phyloP scores from a whole-genome alignment of 176 grass and related monocot species.

The Tillandsia leiboldiana region DNA sequence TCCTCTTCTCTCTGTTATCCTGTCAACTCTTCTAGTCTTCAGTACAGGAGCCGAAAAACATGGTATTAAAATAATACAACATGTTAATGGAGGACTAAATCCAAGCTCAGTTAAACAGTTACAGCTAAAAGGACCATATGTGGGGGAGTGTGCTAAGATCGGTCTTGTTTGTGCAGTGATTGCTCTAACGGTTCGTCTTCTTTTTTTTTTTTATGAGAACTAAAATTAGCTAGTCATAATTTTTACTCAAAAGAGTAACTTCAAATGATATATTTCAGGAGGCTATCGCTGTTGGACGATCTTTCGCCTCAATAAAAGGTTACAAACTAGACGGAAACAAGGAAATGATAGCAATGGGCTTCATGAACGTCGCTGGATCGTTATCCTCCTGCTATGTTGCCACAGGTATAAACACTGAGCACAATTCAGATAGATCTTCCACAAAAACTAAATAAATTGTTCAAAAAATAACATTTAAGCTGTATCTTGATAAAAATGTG shows the following conservation, averaged over 20 bases:
- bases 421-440: too few species aligned
- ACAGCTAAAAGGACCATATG: slow-evolving; percentile 40
- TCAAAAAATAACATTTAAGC: too few species aligned
- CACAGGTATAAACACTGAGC: slow-evolving; percentile 42
- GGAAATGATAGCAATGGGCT: slow-evolving; percentile 96
- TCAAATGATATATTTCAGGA: slow-evolving; percentile 38
- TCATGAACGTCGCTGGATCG: slow-evolving; percentile 81
- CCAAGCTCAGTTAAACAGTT: slow-evolving; percentile 70
- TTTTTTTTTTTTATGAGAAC: neutral
- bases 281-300: slow-evolving; percentile 88
- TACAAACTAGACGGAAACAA: slow-evolving; percentile 88
- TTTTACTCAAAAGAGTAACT: too few species aligned
- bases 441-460: too few species aligned
- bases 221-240: neutral
- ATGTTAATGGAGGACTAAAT: slow-evolving; percentile 56
- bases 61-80: slow-evolving; percentile 91
- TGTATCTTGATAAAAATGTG: too few species aligned
- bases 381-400: slow-evolving; percentile 89
- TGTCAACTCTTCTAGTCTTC: slow-evolving; percentile 66
- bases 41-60: slow-evolving; percentile 65
- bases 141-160: slow-evolving; percentile 63
- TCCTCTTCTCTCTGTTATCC: slow-evolving; percentile 61
- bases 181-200: slow-evolving; percentile 54
- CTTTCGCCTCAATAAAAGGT: slow-evolving; percentile 72
- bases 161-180: slow-evolving; percentile 74